phyloP scores from a whole-genome alignment of 768 basidiomycete genomes.

The Calocybe indica region DNA sequence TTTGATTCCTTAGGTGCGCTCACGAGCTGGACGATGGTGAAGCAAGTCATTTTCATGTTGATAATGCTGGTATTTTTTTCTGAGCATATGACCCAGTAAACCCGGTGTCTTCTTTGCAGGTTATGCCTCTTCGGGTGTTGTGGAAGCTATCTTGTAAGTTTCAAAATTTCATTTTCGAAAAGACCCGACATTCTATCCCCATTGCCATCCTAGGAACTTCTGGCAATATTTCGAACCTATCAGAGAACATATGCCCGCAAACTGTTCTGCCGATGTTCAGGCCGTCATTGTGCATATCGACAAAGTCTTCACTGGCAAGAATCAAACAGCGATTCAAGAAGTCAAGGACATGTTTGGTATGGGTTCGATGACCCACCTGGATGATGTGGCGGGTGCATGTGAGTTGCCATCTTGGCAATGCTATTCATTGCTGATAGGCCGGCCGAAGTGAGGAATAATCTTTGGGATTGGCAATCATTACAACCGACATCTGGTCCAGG shows the following conservation, averaged over 20 bases:
- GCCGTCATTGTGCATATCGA: constrained; percentile 60
- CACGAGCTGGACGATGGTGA: constrained; percentile 64
- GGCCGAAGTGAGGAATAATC: constrained; percentile 48
- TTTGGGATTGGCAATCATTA: constrained; percentile 66
- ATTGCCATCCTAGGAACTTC: constrained; percentile 31
- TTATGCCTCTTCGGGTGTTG: constrained; percentile 64
- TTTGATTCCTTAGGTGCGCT: constrained; percentile 16
- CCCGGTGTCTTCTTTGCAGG: constrained; percentile 59
- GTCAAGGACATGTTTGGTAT: constrained; percentile 60
- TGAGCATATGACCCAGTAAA: constrained; percentile 31
- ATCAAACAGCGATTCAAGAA: constrained; percentile 39
- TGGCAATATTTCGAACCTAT: constrained; percentile 75
- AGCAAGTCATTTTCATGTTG: constrained; percentile 30
- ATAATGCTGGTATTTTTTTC: neutral
- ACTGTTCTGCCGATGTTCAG: constrained; percentile 71
- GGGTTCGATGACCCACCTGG: constrained; percentile 47
- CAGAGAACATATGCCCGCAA: constrained; percentile 58
- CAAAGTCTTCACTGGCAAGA: constrained; percentile 39
- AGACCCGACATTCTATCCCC: neutral
- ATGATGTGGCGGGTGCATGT: constrained; percentile 63
- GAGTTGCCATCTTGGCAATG: constrained; percentile 21
- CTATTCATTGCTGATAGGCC: constrained; percentile 36
- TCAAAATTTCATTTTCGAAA: neutral
- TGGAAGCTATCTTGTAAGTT: constrained; percentile 50
- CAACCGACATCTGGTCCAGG: constrained; percentile 43